Base-by-base conservation (phyloP, 495 filamentous ascomycete species). In the Penicillium bovifimosum region DNA sequence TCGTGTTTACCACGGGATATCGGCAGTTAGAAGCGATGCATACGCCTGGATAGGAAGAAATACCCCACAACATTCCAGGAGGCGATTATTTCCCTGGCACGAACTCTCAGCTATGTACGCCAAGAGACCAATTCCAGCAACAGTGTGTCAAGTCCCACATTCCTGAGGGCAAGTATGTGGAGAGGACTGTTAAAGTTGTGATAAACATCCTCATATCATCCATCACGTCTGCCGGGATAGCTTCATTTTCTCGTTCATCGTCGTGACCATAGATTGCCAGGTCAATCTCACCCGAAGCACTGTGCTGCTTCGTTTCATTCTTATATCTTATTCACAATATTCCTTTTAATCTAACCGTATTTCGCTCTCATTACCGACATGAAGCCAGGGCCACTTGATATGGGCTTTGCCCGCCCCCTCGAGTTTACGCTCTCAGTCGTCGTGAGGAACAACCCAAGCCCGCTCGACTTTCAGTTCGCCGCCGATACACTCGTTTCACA, bases 391-490 rank as follows among this genome's bases (percentile, higher is more conserved):
- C 40, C 50, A 27, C 41, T 52, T 7, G 50, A 52, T 24, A 28
- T 52, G 50, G 50, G 50, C 18, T 39, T 38, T 45, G 40, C 50
- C 24, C 50, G 50, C 9, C 41, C 41, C 16, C 40, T 52, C 31
- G 50, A 52, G 34, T 52, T 45, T 13, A 52, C 31, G 9, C 11
- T 52, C 1, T 44, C 50, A 13, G 33, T 52, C 2, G 26, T 52
- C 6, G 50, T 52, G 20, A 52, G 8, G 18, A 45, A 20, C 6
- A 52, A 31, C 5, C 50, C 50, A 7, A 52, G 50, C 31, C 41
- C 50, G 28, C 39, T 52, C 13, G 50, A 52, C 14, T 52, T 52
- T 20, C 50, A 52, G 6, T 52, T 52, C 2, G 50, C 50, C 3
- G 41, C 50, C 6, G 50, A 52, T 28, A 52, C 50, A 4, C 50